Percentiles rank a stretch among this genome's conserved stretches.
These are phyloP conservation scores for Sporormia fimetaria DNA, from an alignment of 495 filamentous ascomycete genomes.

Conservation along the genomic window DNA sequence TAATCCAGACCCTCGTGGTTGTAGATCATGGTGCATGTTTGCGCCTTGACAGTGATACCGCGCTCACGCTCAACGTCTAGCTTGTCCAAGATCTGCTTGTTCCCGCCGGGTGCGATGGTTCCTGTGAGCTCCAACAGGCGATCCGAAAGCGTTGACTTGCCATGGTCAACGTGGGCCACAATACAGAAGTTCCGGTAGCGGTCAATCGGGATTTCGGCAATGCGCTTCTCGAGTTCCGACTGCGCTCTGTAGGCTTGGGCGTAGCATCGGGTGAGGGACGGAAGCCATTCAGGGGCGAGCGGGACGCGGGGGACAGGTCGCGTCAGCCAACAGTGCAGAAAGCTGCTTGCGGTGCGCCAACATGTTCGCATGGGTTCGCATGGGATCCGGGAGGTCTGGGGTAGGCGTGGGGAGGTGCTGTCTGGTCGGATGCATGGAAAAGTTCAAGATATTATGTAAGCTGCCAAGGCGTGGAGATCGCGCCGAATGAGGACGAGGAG, in stretches of 20 bases:
- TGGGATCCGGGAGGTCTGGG: constrained; percentile 3
- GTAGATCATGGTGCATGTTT: constrained; percentile 97
- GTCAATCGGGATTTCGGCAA: constrained; percentile 76
- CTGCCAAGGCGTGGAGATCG: neutral
- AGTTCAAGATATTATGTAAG: constrained; percentile 14
- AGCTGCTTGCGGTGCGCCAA: constrained; percentile 25
- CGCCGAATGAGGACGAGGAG: neutral
- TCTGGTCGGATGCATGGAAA: neutral
- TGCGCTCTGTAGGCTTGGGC: constrained; percentile 33
- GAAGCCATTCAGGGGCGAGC: constrained; percentile 32
- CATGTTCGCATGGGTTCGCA: constrained; percentile 30
- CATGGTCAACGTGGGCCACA: constrained; percentile 97
- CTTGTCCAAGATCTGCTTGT: constrained; percentile 95
- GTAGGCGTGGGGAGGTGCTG: neutral
- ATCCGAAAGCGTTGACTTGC: constrained; percentile 88
- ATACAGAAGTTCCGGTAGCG: constrained; percentile 97
- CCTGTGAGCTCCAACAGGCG: constrained; percentile 89
- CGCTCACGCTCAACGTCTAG: constrained; percentile 92
- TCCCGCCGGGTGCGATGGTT: constrained; percentile 73
- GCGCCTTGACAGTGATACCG: constrained; percentile 96
- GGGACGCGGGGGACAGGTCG: constrained; percentile 12
- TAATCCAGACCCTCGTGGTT: constrained; percentile 78
- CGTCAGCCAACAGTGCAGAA: constrained; percentile 26
- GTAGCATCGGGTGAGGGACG: constrained; percentile 32
- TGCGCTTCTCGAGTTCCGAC: constrained; percentile 64